Evolutionary conservation across 371 early-diverging fungal species (phyloP).

Genomic region (Rhizopus sp.): DNA sequence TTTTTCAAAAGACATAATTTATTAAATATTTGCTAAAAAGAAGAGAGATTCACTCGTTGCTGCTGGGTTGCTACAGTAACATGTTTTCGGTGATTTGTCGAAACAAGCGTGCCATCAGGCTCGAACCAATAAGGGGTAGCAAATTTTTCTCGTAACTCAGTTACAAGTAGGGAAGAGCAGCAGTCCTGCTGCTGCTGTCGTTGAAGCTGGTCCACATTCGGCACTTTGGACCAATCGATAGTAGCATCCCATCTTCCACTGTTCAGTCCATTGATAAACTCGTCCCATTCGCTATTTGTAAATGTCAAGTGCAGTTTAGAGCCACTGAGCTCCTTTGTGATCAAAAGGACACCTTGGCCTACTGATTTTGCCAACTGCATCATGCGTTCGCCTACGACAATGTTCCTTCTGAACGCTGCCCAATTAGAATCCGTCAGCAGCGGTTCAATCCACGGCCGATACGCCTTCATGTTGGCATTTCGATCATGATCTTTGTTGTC

Average conservation of each 20-base stretch:
- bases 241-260: slow-evolving; percentile 40
- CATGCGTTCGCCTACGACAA: slow-evolving; percentile 53
- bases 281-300: slow-evolving; percentile 56
- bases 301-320: slow-evolving; percentile 53
- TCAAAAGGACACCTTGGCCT: slow-evolving; percentile 47
- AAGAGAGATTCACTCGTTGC: no score
- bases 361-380: slow-evolving; percentile 45
- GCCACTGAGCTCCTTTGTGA: slow-evolving; percentile 54
- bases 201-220: slow-evolving; percentile 11
- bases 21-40: no score
- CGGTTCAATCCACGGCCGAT: slow-evolving; percentile 48
- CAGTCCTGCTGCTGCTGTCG: background rate
- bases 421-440: slow-evolving; percentile 46
- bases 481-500: slow-evolving; percentile 43
- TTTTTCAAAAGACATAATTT: no score
- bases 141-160: slow-evolving; percentile 37
- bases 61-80: no score
- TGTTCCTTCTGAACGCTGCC: slow-evolving; percentile 54
- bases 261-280: slow-evolving; percentile 41
- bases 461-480: slow-evolving; percentile 51
- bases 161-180: slow-evolving; percentile 23
- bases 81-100: slow-evolving; percentile 21
- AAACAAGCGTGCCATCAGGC: slow-evolving; percentile 29
- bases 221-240: slow-evolving; percentile 27
- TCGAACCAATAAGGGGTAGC: slow-evolving; percentile 41